Evolutionary conservation across 2,329 filamentous ascomycete species (phyloP).

Genomic region (Chrysoporthe puriensis): DNA sequence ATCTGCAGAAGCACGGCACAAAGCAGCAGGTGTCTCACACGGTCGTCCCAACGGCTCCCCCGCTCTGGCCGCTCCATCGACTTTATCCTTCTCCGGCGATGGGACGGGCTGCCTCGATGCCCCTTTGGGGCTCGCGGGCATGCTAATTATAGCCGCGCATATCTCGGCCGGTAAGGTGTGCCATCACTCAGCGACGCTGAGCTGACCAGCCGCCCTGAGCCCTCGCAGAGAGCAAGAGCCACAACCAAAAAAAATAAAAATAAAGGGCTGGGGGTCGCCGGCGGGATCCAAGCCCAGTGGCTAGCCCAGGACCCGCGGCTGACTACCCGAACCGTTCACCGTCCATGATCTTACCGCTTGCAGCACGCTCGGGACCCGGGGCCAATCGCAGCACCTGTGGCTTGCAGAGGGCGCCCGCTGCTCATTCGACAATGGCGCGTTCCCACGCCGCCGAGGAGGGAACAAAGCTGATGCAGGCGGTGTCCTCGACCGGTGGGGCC

Average conservation of each 20-base stretch:
- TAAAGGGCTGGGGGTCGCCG: no score
- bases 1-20: no score
- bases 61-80: no score
- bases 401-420: not conserved
- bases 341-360: not conserved
- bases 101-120: not conserved
- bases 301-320: not conserved
- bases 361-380: not conserved
- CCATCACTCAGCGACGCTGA: conserved; percentile 5
- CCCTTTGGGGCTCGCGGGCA: not conserved
- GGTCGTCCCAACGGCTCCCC: no score
- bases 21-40: no score
- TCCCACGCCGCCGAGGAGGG: not conserved
- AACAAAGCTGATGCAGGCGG: no score
- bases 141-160: not conserved
- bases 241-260: no score
- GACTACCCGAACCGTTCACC: not conserved
- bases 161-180: not conserved
- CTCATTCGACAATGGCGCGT: not conserved
- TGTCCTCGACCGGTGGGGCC: no score
- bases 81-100: no score
- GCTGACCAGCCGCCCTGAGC: not conserved
- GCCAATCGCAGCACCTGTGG: not conserved
- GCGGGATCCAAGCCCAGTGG: not conserved
- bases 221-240: not conserved